Evolutionary conservation across 2,329 filamentous ascomycete genomes (phyloP), one percentile per base, ranked within the genome.

Genomic region (Cryphonectria japonica): DNA sequence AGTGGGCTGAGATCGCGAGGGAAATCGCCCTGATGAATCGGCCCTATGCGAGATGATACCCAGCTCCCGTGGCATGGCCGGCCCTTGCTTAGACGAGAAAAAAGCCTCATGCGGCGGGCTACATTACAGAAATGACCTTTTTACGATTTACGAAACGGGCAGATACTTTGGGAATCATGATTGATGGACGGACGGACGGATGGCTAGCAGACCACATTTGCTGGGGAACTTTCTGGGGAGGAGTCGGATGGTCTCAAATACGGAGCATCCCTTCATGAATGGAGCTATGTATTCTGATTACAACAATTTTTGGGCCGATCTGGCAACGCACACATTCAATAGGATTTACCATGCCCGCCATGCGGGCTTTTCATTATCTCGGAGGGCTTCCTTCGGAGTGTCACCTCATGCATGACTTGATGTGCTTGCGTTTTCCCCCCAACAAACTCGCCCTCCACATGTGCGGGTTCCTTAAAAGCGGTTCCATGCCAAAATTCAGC

Each of bases 11-110:
- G 64, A 92, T 98, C 73, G 88, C 94, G 8, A 87, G 94, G 75
- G 95, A 98, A 81, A 95, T 99, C 75, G 95, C 96, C 5, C 85
- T 95, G 39, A 97, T 99, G 94, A 99, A 99, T 79, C 91, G 93
- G 76, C 96, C 96, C 22, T 98, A 98, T 81, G 91, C 93, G 26
- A 86, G 92, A 80, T 93, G 77, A 81, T 26, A 8, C 29, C 62
- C 52, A 66, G 37, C 52, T 64, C 26, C n/a, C 52, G 52, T 41
- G 43, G 29, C 41, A 8, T 16, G 63, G 19, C 41, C 14, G 26
- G 14, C n/a, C 9, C 29, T 46, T 14, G 7, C n/a, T 43, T 39
- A 11, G 37, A 4, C 22, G 19, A n/a, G 29, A 22, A 46, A 46
- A 6, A 13, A 39, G n/a, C 7, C 8, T 32, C 41, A 52, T 26